Conservation (phyloP, 495 filamentous ascomycete genomes). For the Geopyxis carbonaria region DNA sequence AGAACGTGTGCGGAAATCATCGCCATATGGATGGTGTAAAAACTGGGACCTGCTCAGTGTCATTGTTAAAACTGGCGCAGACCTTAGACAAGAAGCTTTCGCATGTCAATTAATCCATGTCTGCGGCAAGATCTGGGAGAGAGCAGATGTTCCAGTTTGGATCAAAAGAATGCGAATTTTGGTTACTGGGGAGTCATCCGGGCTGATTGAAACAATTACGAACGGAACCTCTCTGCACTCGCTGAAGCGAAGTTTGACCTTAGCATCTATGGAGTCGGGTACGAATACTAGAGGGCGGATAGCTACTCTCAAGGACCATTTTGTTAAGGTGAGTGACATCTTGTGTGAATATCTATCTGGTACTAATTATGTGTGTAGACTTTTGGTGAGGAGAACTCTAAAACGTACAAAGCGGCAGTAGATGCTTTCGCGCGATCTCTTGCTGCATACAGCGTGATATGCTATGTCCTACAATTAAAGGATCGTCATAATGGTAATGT, state of each 20-base stretch:
- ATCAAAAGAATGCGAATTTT: slow-evolving; percentile 64
- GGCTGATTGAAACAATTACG: slow-evolving; percentile 63
- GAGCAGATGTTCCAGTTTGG: slow-evolving; percentile 56
- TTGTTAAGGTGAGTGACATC: slow-evolving; percentile 34
- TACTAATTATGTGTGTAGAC: slow-evolving; percentile 27
- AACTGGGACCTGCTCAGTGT: slow-evolving; percentile 68
- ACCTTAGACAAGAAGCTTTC: slow-evolving; percentile 61
- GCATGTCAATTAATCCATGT: slow-evolving; percentile 61
- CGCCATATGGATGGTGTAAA: slow-evolving; percentile 60
- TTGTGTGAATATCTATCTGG: slow-evolving; percentile 2
- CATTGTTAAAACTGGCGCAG: slow-evolving; percentile 63
- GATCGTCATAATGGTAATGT: slow-evolving; percentile 72
- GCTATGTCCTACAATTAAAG: slow-evolving; percentile 59
- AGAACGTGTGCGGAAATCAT: slow-evolving; percentile 56
- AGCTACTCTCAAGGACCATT: slow-evolving; percentile 59
- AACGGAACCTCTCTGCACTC: slow-evolving; percentile 63
- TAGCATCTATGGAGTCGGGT: slow-evolving; percentile 40
- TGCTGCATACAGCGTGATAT: slow-evolving; percentile 60
- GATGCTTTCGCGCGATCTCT: slow-evolving; percentile 54
- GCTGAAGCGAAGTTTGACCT: slow-evolving; percentile 54
- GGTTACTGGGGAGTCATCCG: slow-evolving; percentile 60
- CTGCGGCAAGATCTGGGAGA: slow-evolving; percentile 57
- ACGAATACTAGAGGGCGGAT: slow-evolving; percentile 38
- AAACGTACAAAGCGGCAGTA: slow-evolving; percentile 43
- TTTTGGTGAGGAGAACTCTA: slow-evolving; percentile 45